A percentile compares a stretch with the other conserved stretches of the same genome.
These are phyloP conservation scores for Xylaria cubensis DNA, from an alignment of 495 filamentous ascomycete species.

Conservation along the genomic window DNA sequence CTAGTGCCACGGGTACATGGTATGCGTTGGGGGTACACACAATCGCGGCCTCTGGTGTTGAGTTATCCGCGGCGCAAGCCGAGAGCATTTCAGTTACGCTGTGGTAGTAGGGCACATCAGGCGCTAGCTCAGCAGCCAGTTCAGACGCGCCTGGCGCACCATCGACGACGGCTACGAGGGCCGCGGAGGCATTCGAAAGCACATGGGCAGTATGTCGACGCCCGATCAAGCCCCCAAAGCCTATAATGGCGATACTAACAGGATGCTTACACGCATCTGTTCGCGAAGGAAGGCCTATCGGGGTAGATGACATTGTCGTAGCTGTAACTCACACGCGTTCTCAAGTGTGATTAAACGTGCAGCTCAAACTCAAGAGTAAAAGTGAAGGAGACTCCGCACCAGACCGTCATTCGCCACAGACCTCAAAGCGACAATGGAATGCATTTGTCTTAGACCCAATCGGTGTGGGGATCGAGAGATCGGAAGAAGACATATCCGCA, in stretches of 20 bases:
- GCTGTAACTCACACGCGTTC: neutral
- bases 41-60: constrained; percentile 59
- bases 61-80: constrained; percentile 32
- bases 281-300: neutral
- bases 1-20: constrained; percentile 58
- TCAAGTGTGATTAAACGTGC: neutral
- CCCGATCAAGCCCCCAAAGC: constrained; percentile 62
- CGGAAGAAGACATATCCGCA: constrained; percentile 8
- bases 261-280: constrained; percentile 31
- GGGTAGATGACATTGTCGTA: neutral
- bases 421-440: neutral
- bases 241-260: constrained; percentile 54
- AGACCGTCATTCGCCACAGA: neutral
- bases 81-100: constrained; percentile 53
- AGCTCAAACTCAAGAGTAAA: neutral
- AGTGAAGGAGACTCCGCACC: neutral
- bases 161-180: constrained; percentile 60
- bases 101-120: constrained; percentile 42
- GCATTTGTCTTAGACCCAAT: neutral
- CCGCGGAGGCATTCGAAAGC: constrained; percentile 50
- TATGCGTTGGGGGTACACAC: constrained; percentile 67
- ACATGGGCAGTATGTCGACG: constrained; percentile 62
- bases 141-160: constrained; percentile 1
- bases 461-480: neutral
- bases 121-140: constrained; percentile 15